phyloP scores from a whole-genome alignment of 768 basidiomycete genomes.

The Tricholoma bakamatsutake region DNA sequence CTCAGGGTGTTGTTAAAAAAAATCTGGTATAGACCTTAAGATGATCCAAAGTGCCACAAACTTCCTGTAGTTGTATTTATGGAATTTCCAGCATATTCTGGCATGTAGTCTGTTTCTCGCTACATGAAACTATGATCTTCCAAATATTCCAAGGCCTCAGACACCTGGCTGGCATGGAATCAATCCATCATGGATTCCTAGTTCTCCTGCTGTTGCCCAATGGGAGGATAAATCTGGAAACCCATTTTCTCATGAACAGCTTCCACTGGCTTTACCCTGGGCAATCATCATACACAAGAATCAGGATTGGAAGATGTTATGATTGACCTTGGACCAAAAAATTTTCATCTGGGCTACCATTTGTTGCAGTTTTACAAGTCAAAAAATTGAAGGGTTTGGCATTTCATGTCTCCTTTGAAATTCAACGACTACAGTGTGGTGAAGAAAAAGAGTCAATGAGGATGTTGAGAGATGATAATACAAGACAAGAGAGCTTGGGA shows the following conservation, averaged over 20 bases:
- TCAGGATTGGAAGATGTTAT: neutral
- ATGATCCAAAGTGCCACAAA: too few relatives aligned
- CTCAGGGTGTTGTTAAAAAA: too few relatives aligned
- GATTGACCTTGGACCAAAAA: too few relatives aligned
- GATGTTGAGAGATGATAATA: too few relatives aligned
- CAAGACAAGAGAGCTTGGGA: too few relatives aligned
- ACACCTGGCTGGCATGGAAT: neutral
- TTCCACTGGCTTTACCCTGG: too few relatives aligned
- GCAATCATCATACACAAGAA: neutral
- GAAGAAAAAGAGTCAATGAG: too few relatives aligned
- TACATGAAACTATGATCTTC: neutral
- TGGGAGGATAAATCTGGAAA: neutral
- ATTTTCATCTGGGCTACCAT: constrained; percentile 4
- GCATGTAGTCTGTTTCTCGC: neutral
- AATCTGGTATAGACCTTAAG: too few relatives aligned
- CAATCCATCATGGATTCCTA: neutral
- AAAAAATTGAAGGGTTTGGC: constrained; percentile 7
- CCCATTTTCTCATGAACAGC: neutral
- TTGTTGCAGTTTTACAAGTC: constrained; percentile 2
- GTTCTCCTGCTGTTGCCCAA: neutral
- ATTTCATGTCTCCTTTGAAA: neutral
- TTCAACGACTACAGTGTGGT: neutral
- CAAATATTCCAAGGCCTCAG: neutral
- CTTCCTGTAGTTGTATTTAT: too few relatives aligned
- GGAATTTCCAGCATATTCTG: too few relatives aligned